phyloP scores from a whole-genome alignment of 202 grass and related monocot species.

The Alloteropsis angusta region DNA sequence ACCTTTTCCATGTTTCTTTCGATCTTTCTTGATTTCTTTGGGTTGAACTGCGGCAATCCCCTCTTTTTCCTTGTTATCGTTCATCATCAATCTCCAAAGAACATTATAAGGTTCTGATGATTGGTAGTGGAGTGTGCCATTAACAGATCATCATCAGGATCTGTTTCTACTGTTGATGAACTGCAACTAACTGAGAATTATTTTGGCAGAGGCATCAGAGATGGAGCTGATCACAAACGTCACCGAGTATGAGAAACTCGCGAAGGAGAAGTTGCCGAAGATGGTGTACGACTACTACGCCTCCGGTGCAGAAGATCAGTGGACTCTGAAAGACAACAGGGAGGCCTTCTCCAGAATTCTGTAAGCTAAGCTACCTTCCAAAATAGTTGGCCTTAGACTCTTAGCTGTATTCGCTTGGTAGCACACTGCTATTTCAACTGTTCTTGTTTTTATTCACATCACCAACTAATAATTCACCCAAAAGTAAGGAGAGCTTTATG shows the following conservation, averaged over 20 bases:
- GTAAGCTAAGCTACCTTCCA: slow-evolving; percentile 70
- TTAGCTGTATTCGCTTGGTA: slow-evolving; percentile 23
- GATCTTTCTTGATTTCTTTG: not conserved
- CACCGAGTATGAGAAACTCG: slow-evolving; percentile 64
- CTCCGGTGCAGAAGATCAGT: slow-evolving; percentile 87
- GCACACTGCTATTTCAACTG: slow-evolving; percentile 17
- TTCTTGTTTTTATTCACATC: slow-evolving; percentile 24
- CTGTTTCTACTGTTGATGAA: not conserved
- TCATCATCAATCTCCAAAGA: not conserved
- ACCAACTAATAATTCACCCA: slow-evolving; percentile 17
- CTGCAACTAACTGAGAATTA: not conserved
- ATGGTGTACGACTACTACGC: slow-evolving; percentile 96
- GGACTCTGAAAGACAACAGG: slow-evolving; percentile 83
- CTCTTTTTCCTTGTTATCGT: not conserved
- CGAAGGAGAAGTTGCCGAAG: slow-evolving; percentile 71
- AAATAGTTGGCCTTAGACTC: slow-evolving; percentile 16
- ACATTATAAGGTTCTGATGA: not conserved
- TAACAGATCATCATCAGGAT: not conserved
- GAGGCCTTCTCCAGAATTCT: slow-evolving; percentile 87
- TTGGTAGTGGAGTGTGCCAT: not conserved
- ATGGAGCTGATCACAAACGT: slow-evolving; percentile 89
- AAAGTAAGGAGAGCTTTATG: not conserved
- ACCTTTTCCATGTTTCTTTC: not conserved
- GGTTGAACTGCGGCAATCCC: not conserved
- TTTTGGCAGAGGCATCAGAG: slow-evolving; percentile 4